Conservation (phyloP, 306 rosid genomes). For the Cucurbita argyrosperma region DNA sequence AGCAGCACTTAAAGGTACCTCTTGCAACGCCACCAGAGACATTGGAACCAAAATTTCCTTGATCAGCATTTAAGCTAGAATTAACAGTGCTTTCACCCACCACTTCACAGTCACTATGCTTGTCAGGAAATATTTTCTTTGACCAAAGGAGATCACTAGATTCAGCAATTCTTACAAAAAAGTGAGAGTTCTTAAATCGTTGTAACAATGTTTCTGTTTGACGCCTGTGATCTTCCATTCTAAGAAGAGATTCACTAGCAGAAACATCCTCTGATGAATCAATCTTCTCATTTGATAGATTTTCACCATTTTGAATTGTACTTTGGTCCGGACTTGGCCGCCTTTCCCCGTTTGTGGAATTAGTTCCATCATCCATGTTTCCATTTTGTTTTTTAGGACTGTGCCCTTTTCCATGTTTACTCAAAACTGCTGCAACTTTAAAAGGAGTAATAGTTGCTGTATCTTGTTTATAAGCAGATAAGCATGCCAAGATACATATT, state of each 20-base stretch:
- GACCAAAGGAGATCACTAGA: constrained; percentile 71
- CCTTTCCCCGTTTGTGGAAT: constrained; percentile 21
- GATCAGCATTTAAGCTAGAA: constrained; percentile 45
- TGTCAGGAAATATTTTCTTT: constrained; percentile 25
- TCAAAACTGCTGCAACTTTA: constrained; percentile 55
- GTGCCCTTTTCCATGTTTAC: constrained; percentile 45
- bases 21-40: constrained; percentile 73
- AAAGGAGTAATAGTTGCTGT: constrained; percentile 60
- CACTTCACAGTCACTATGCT: constrained; percentile 16
- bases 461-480: constrained; percentile 81
- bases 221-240: constrained; percentile 53
- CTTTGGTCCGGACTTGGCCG: constrained; percentile 29
- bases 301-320: constrained; percentile 32
- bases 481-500: constrained; percentile 81
- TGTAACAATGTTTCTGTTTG: constrained; percentile 49
- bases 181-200: constrained; percentile 72
- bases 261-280: constrained; percentile 26
- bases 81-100: constrained; percentile 21
- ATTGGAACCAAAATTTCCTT: constrained; percentile 58
- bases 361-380: constrained; percentile 22
- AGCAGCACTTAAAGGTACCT: constrained; percentile 57
- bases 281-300: constrained; percentile 13
- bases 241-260: constrained; percentile 46
- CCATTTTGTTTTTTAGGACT: constrained; percentile 41
- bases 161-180: constrained; percentile 85